phyloP scores from a whole-genome alignment of 108 stramenopile genomes.

The Ochromonas danica region DNA sequence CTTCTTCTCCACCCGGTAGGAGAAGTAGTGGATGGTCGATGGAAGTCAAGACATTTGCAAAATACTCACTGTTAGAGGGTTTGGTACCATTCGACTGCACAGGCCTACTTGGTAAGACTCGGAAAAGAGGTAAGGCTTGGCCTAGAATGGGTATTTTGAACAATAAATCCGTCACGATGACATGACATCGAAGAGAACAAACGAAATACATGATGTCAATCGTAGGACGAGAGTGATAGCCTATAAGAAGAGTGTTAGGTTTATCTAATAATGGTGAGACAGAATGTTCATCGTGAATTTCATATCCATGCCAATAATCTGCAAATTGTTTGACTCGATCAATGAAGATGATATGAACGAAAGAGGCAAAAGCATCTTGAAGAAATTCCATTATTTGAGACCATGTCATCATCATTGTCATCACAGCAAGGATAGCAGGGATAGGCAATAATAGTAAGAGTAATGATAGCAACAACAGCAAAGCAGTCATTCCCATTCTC shows the following conservation, averaged over 20 bases:
- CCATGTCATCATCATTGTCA: too few species aligned
- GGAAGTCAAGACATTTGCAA: not conserved
- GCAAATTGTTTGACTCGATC: too few species aligned
- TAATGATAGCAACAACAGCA: too few species aligned
- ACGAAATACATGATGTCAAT: not conserved
- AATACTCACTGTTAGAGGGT: not conserved
- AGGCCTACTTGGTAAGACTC: not conserved
- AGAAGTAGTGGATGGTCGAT: not conserved
- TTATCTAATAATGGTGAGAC: not conserved
- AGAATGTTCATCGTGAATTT: not conserved
- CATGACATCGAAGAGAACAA: not conserved
- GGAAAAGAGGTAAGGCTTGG: not conserved
- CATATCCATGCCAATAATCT: not conserved
- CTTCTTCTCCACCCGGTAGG: not conserved
- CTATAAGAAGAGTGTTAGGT: not conserved
- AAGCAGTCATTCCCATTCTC: too few species aligned
- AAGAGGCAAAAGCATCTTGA: too few species aligned
- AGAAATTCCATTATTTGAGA: too few species aligned
- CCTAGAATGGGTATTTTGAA: not conserved
- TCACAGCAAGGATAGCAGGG: too few species aligned
- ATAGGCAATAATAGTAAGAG: too few species aligned
- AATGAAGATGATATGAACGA: too few species aligned
- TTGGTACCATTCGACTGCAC: not conserved
- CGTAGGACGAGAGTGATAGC: not conserved
- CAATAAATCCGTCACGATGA: not conserved